Evolutionary conservation across 2,329 filamentous ascomycete genomes (phyloP), one percentile per base, ranked within the genome.

Genomic region (Didymella pinodella): DNA sequence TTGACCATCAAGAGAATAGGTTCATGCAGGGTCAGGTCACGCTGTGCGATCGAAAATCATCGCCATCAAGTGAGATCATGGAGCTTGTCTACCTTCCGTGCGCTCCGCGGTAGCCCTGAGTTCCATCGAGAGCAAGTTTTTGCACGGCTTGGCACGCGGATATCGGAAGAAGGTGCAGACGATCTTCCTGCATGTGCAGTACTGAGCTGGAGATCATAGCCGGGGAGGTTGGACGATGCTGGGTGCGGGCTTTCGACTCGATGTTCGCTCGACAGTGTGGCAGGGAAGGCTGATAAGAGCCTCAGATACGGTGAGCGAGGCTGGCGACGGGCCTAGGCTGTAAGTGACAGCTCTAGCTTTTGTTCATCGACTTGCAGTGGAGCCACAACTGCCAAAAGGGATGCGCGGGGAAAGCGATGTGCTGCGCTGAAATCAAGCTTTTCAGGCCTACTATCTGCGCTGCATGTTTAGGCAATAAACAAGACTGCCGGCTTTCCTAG

Each of bases 31-130:
- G 55, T 49, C 49, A 36, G 49, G 45, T 58, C 44, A 53, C 34
- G 32, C n/a, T 4, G 49, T 31, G 25, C 31, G 55, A 44, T 43
- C 40, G 28, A 34, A 20, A 18, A 47, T 25, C 26, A 25, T 47
- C 14, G 50, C 40, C 28, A n/a, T 41, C 12, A 31, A 50, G 47
- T 59, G 56, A 59, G 41, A 59, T 59, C 56, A 59, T 54, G 47
- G 56, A 47, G 48, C 38, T 47, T 40, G 46, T 44, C 46, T 58
- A 20, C 46, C 40, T 47, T 41, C 46, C 51, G 46, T 20, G 22
- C 25, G 18, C n/a, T 54, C 56, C 46, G 45, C 32, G 22, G 41
- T 32, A 36, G 40, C 12, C 12, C 6, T 29, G 6, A 16, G n/a
- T 16, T 7, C 16, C 16, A 14, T 40, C 20, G 25, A 29, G 25